A percentile compares a stretch with the other conserved stretches of the same genome.
Conservation (phyloP, 164 flowering plant species). For the Tetracentron sinense region DNA sequence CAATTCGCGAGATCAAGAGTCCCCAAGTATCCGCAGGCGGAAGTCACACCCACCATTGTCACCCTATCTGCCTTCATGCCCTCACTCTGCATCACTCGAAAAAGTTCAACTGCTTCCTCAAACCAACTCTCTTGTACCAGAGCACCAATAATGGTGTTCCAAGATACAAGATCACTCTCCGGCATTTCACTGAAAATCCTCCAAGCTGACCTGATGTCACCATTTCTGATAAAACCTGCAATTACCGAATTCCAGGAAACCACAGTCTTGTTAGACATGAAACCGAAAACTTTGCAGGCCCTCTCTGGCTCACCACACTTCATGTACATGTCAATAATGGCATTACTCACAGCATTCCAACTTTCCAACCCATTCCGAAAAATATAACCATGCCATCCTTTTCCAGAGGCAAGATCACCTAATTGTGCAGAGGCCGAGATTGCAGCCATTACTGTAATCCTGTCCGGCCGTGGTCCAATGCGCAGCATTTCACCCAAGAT, state of each 20-base stretch:
- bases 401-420: slow-evolving; percentile 32
- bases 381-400: slow-evolving; percentile 36
- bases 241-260: slow-evolving; percentile 63
- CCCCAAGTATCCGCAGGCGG: slow-evolving; percentile 49
- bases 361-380: slow-evolving; percentile 40
- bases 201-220: slow-evolving; percentile 39
- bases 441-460: slow-evolving; percentile 43
- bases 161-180: slow-evolving; percentile 43
- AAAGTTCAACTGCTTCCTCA: slow-evolving; percentile 46
- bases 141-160: slow-evolving; percentile 48
- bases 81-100: slow-evolving; percentile 39
- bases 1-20: slow-evolving; percentile 48
- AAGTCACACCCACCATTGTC: slow-evolving; percentile 42
- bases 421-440: slow-evolving; percentile 41
- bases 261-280: slow-evolving; percentile 41
- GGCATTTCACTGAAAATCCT: slow-evolving; percentile 35
- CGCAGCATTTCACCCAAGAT: slow-evolving; percentile 39
- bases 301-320: slow-evolving; percentile 41
- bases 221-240: slow-evolving; percentile 39
- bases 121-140: slow-evolving; percentile 41
- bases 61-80: slow-evolving; percentile 32
- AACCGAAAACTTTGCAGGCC: slow-evolving; percentile 42
- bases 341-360: slow-evolving; percentile 43
- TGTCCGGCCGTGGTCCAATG: slow-evolving; percentile 38
- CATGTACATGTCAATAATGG: slow-evolving; percentile 59